phyloP scores from a whole-genome alignment of 805 yeast species.

The Candida boidinii region DNA sequence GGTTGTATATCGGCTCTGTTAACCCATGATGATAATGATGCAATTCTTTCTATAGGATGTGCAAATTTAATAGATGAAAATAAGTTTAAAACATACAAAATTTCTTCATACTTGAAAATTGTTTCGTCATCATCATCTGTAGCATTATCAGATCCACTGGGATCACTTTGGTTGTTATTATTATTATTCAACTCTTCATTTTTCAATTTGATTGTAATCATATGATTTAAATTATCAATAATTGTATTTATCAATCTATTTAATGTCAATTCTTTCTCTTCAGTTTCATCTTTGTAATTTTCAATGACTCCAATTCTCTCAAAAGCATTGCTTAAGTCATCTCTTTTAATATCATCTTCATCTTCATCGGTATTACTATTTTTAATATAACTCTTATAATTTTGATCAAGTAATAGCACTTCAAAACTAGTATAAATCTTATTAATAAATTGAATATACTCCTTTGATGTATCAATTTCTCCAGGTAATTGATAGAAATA shows the following conservation, averaged over 20 bases:
- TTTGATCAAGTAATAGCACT: constrained; percentile 33
- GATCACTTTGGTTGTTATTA: constrained; percentile 1
- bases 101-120: constrained; percentile 27
- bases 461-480: constrained; percentile 30
- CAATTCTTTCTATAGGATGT: constrained; percentile 32
- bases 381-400: constrained; percentile 30
- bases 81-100: constrained; percentile 47
- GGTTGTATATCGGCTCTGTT: constrained; percentile 67
- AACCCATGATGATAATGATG: constrained; percentile 49
- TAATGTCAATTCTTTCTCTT: constrained; percentile 29
- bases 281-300: constrained; percentile 25
- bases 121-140: constrained; percentile 12
- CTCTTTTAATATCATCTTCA: constrained; percentile 10
- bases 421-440: constrained; percentile 46
- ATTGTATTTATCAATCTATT: constrained; percentile 14
- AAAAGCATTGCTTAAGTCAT: too few species aligned
- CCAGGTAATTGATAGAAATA: constrained; percentile 29
- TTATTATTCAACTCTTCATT: too few species aligned
- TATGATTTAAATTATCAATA: constrained; percentile 21
- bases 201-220: constrained; percentile 21
- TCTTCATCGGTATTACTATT: too few species aligned
- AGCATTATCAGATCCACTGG: constrained; percentile 2
- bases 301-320: constrained; percentile 24
- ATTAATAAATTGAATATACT: constrained; percentile 39
- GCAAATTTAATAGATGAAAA: constrained; percentile 44